A percentile compares a stretch with the other conserved stretches of the same genome.
Evolutionary conservation across 2,329 filamentous ascomycete species (phyloP).

Genomic region (Aspergillus quadrilineatus): DNA sequence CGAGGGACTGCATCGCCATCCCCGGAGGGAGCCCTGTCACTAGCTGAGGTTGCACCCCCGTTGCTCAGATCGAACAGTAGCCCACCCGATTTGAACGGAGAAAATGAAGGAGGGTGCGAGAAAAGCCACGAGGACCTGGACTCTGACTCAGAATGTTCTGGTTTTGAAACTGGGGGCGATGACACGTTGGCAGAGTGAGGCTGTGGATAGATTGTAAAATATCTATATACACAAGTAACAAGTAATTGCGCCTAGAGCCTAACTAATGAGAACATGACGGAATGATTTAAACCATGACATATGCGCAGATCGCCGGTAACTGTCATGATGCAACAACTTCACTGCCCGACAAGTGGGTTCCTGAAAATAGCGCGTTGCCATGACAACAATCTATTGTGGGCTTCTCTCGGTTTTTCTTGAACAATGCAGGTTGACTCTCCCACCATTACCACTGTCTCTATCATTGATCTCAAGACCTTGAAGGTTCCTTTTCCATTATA

Average conservation of each 20-base stretch:
- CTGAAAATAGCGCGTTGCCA: constrained; percentile 30
- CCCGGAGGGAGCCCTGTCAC: constrained; percentile 18
- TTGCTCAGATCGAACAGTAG: constrained; percentile 34
- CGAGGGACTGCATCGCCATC: constrained; percentile 13
- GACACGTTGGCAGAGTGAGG: neutral
- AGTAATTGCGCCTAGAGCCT: neutral
- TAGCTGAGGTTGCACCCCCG: constrained; percentile 25
- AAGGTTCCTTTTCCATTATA: neutral
- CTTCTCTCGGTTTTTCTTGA: constrained; percentile 23
- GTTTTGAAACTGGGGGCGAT: constrained; percentile 1
- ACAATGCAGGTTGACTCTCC: constrained; percentile 16
- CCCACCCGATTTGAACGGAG: constrained; percentile 28
- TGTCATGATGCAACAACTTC: constrained; percentile 2
- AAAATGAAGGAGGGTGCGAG: constrained; percentile 13
- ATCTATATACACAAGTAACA: neutral
- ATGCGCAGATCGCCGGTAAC: neutral
- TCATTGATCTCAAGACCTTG: constrained; percentile 10
- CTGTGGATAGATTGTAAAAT: neutral
- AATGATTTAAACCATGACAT: constrained; percentile 4
- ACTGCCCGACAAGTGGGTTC: neutral
- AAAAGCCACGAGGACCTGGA: neutral
- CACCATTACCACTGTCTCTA: constrained; percentile 27
- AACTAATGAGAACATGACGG: constrained; percentile 4
- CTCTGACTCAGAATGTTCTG: constrained; percentile 8
- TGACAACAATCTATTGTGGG: constrained; percentile 39